Evolutionary conservation across 2,329 filamentous ascomycete genomes (phyloP).

Genomic region (Sordariomycetes sp.): DNA sequence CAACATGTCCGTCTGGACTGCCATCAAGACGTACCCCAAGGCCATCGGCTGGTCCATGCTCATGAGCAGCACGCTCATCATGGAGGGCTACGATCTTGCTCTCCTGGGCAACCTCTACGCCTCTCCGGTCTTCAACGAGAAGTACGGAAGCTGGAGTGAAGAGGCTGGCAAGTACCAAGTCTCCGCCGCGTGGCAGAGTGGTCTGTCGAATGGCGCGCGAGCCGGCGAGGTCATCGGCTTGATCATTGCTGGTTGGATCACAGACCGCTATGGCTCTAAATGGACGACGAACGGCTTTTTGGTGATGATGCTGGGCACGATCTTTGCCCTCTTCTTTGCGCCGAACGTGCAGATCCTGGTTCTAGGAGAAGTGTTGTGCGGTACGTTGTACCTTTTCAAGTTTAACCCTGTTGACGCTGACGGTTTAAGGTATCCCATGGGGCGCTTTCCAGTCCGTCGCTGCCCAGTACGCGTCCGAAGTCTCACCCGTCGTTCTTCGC

Average conservation of each 20-base stretch:
- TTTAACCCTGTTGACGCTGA: background rate
- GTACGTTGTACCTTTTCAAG: constrained; percentile 5
- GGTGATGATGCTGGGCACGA: constrained; percentile 18
- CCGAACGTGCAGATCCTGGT: constrained; percentile 12
- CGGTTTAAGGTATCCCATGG: constrained; percentile 3
- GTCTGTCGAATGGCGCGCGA: constrained; percentile 24
- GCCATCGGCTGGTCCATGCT: constrained; percentile 38
- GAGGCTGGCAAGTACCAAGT: constrained; percentile 23
- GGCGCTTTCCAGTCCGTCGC: constrained; percentile 7
- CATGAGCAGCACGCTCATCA: constrained; percentile 35
- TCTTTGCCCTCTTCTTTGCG: constrained; percentile 26
- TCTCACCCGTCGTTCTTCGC: constrained; percentile 7
- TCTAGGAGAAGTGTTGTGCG: constrained; percentile 20
- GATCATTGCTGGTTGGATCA: constrained; percentile 27
- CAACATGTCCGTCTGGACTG: constrained; percentile 27
- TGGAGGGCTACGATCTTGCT: constrained; percentile 43
- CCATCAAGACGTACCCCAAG: constrained; percentile 32
- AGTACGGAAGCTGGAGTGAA: constrained; percentile 29
- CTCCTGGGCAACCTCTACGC: constrained; percentile 39
- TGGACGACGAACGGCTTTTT: constrained; percentile 25
- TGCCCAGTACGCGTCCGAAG: constrained; percentile 6
- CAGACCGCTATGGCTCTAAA: constrained; percentile 23
- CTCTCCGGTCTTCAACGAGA: constrained; percentile 32
- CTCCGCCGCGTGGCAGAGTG: constrained; percentile 31
- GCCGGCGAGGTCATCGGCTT: constrained; percentile 31